Evolutionary conservation across 352 stramenopile genomes (phyloP), one percentile per base, ranked within the genome.

Genomic region (Globisporangium parvum): DNA sequence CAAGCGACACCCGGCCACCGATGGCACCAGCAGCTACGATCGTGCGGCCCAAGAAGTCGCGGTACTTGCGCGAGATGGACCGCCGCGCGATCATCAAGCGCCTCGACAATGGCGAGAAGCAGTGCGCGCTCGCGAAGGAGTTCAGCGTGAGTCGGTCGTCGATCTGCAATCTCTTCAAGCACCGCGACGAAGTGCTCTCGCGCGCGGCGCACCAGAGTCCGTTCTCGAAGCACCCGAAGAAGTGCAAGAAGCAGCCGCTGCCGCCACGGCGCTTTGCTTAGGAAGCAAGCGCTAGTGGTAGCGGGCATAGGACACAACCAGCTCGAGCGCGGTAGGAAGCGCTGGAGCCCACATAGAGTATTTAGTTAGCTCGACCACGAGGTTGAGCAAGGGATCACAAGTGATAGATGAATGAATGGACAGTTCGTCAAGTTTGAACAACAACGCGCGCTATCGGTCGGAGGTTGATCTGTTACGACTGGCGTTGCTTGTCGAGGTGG

Each of bases 81-180:
- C 75, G 78, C 4, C 75, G 75, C 26, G 59, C 51, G 2, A 88
- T 88, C 65, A 63, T 88, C 26, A 55, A 73, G 46, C 78, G 78
- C 10, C 70, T 88, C 23, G 66, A 70, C 6, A 70, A 77, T 40
- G 78, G 78, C 18, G 79, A 89, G 51, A 83, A 86, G 56, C 75
- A 87, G 42, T 72, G 76, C 4, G 69, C 67, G 20, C 67, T 87
- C 18, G 76, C 79, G 2, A 86, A 85, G 47, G 79, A 88, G 58
- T 88, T 82, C 49, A 69, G 70, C n/a, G 77, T 88, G 31, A 88
- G 73, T 11, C 77, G 77, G 53, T 75, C 77, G 0, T 75, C 77
- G 15, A 88, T 88, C 56, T 88, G 77, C 54, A 85, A 85, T 51
- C 55, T 88, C 23, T 80, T 84, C 63, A 88, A 88, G 48, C 73